Evolutionary conservation across 148 eudicot genomes (phyloP).

Genomic region (Oxyria digyna): DNA sequence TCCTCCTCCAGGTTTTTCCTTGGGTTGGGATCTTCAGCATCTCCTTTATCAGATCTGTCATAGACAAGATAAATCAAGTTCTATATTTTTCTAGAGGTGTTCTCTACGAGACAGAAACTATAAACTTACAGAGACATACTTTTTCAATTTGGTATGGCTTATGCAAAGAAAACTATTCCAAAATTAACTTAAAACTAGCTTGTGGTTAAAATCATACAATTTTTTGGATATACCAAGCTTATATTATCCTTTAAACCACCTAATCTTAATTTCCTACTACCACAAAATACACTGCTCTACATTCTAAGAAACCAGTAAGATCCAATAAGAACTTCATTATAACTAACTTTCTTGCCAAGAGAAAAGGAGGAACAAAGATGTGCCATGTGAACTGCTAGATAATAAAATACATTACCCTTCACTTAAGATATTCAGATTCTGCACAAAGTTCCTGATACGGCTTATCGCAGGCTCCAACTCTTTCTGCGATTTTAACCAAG

Average conservation of each 20-base stretch:
- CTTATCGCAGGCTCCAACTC: conserved; percentile 74
- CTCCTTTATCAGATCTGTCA: conserved; percentile 41
- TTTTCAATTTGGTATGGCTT: background rate
- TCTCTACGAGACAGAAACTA: background rate
- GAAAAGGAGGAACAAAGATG: background rate
- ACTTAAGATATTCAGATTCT: conserved; percentile 61
- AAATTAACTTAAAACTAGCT: too few species aligned
- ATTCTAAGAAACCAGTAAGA: background rate
- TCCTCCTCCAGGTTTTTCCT: conserved; percentile 85
- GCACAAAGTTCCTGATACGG: conserved; percentile 61
- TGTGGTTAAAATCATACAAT: background rate
- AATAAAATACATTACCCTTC: conserved; percentile 38
- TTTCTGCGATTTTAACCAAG: conserved; percentile 34
- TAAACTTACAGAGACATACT: background rate
- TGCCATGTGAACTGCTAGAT: background rate
- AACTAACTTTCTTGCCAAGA: background rate
- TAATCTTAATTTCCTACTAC: background rate
- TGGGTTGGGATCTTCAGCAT: conserved; percentile 36
- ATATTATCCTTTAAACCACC: background rate
- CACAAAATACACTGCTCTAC: background rate
- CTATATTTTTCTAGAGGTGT: background rate
- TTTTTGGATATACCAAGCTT: background rate
- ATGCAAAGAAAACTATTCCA: background rate
- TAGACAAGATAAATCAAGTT: background rate
- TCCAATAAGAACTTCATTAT: background rate